These are phyloP conservation scores for Irpex sp. DNA, from an alignment of 1,284 basidiomycete species.

Conservation along the genomic window DNA sequence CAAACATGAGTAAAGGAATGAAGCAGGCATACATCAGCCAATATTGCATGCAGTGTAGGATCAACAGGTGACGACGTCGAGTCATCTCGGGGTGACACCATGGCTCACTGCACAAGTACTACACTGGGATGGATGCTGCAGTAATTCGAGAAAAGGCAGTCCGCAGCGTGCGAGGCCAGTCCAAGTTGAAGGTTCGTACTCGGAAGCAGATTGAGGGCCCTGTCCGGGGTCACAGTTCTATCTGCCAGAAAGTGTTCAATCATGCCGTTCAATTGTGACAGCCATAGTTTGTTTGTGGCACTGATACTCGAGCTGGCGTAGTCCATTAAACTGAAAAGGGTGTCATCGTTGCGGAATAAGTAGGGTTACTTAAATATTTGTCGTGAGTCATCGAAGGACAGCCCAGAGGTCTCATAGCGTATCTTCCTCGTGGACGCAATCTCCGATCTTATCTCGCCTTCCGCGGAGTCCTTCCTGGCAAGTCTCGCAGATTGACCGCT, in stretches of 20 bases:
- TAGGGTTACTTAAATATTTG: background rate
- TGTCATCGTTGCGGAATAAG: no score
- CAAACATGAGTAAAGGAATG: background rate
- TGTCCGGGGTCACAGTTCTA: background rate
- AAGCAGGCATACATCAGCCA: slow-evolving; percentile 15
- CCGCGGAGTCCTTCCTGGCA: background rate
- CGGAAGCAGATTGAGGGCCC: background rate
- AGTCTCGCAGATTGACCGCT: background rate
- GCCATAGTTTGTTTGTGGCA: no score
- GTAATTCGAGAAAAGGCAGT: background rate
- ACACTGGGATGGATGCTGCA: background rate
- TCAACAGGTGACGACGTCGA: background rate
- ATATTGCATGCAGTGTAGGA: slow-evolving; percentile 10
- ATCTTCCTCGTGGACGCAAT: background rate
- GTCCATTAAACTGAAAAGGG: no score
- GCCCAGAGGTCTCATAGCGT: background rate
- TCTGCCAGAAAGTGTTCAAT: background rate
- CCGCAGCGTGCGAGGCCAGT: background rate
- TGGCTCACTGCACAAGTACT: background rate
- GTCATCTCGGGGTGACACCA: background rate
- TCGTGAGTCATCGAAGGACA: background rate
- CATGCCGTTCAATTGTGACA: background rate
- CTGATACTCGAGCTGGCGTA: no score
- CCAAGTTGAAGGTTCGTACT: background rate
- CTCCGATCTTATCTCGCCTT: background rate